phyloP scores from a whole-genome alignment of 139 green algal species.

The Marvania coccoides region DNA sequence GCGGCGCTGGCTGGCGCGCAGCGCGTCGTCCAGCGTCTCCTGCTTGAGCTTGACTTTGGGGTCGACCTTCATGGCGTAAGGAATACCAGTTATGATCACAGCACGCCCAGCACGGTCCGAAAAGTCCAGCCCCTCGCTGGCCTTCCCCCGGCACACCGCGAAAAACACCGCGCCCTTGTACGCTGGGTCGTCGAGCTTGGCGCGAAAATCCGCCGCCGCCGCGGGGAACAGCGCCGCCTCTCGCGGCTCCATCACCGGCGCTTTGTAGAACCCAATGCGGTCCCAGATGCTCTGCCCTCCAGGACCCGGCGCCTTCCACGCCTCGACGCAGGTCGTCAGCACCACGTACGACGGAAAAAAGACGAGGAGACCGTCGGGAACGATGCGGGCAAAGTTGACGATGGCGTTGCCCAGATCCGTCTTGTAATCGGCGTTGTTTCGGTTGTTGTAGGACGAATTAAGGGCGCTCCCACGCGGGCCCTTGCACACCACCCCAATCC shows the following conservation, averaged over 20 bases:
- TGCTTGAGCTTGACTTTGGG: constrained; percentile 65
- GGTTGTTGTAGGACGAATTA: constrained; percentile 76
- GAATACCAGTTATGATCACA: constrained; percentile 94
- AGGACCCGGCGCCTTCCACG: constrained; percentile 55
- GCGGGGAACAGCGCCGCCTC: constrained; percentile 44
- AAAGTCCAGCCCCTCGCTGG: constrained; percentile 97
- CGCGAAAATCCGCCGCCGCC: constrained; percentile 58
- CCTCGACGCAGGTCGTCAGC: constrained; percentile 56
- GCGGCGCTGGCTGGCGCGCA: background rate
- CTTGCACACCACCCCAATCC: constrained; percentile 67
- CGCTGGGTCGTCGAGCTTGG: constrained; percentile 60
- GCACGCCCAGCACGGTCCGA: constrained; percentile 75
- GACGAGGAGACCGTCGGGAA: constrained; percentile 89
- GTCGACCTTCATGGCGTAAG: constrained; percentile 67
- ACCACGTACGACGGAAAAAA: constrained; percentile 93
- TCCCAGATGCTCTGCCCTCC: constrained; percentile 71
- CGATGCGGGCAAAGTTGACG: constrained; percentile 73
- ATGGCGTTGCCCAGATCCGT: constrained; percentile 69
- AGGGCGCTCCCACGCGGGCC: constrained; percentile 70
- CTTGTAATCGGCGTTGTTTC: constrained; percentile 55
- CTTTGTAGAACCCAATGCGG: constrained; percentile 74
- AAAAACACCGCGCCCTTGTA: constrained; percentile 81
- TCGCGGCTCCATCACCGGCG: constrained; percentile 74
- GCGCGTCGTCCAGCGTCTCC: constrained; percentile 66
- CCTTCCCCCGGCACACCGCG: constrained; percentile 82